phyloP scores from a whole-genome alignment of 208 protist genomes.

The Balamuthia mandrillaris region DNA sequence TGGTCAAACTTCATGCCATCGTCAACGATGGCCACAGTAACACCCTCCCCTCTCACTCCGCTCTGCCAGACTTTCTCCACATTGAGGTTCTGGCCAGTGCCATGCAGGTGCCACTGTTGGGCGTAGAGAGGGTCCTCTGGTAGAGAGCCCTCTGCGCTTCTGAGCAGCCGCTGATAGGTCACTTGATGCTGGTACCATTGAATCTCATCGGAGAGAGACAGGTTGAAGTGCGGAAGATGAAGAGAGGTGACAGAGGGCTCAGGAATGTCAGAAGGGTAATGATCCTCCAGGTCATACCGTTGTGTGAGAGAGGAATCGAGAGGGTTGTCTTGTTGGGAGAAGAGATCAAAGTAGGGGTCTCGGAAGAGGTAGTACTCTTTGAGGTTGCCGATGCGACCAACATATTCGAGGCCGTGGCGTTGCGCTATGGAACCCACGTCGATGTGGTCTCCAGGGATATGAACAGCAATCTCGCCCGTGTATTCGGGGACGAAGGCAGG shows the following conservation, averaged over 20 bases:
- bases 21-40: background rate
- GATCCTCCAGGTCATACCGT: background rate
- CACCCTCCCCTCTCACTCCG: background rate
- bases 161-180: background rate
- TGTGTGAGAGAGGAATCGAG: background rate
- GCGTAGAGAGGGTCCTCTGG: background rate
- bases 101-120: slow-evolving; percentile 3
- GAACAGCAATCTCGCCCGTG: background rate
- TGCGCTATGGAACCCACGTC: background rate
- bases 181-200: background rate
- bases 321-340: no score
- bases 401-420: background rate
- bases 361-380: no score
- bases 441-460: background rate
- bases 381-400: no score
- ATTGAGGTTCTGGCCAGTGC: background rate
- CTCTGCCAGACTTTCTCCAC: slow-evolving; percentile 3
- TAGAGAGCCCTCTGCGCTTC: background rate
- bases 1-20: background rate
- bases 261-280: background rate
- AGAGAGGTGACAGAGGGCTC: no score
- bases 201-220: background rate
- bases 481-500: background rate
- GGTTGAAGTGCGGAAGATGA: no score
- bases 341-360: background rate